Percentiles rank a stretch among this genome's conserved stretches.
These are phyloP conservation scores for Trametes hirsuta DNA, from an alignment of 1,284 basidiomycete species.

Conservation along the genomic window DNA sequence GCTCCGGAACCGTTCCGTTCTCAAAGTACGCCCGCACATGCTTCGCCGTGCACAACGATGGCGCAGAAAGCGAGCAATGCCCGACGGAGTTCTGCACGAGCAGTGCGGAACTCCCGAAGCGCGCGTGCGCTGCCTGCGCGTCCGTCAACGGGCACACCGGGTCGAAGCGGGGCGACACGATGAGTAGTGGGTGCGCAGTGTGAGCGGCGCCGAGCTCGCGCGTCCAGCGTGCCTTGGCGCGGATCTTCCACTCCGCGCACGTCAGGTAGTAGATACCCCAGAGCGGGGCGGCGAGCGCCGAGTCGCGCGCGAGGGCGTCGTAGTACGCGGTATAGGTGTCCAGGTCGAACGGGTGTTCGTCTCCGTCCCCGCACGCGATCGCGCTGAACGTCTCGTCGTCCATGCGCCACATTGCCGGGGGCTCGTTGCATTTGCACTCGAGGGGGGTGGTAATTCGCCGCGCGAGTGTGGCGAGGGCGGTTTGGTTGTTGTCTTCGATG, in stretches of 20 bases:
- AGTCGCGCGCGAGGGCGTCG: slow-evolving; percentile 40
- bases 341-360: slow-evolving; percentile 31
- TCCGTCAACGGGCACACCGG: slow-evolving; percentile 24
- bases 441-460: slow-evolving; percentile 19
- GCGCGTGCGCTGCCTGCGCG: slow-evolving; percentile 18
- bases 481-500: slow-evolving; percentile 40
- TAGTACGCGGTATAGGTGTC: slow-evolving; percentile 5
- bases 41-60: slow-evolving; percentile 47
- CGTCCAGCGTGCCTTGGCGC: slow-evolving; percentile 22
- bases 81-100: slow-evolving; percentile 30
- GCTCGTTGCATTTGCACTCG: slow-evolving; percentile 33
- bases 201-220: slow-evolving; percentile 22
- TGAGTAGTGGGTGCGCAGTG: slow-evolving; percentile 34
- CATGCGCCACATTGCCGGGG: slow-evolving; percentile 12
- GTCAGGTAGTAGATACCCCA: slow-evolving; percentile 16
- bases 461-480: slow-evolving; percentile 32
- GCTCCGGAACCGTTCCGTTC: slow-evolving; percentile 43
- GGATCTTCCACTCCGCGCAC: slow-evolving; percentile 23
- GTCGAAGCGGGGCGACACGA: slow-evolving; percentile 25
- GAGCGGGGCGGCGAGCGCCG: slow-evolving; percentile 34
- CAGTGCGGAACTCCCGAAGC: slow-evolving; percentile 23
- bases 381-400: slow-evolving; percentile 35
- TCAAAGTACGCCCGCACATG: slow-evolving; percentile 46
- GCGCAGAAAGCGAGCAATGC: slow-evolving; percentile 46
- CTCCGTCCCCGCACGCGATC: slow-evolving; percentile 46